Evolutionary conservation across 805 yeast species (phyloP).

Genomic region (Zygosaccharomyces lentus): DNA sequence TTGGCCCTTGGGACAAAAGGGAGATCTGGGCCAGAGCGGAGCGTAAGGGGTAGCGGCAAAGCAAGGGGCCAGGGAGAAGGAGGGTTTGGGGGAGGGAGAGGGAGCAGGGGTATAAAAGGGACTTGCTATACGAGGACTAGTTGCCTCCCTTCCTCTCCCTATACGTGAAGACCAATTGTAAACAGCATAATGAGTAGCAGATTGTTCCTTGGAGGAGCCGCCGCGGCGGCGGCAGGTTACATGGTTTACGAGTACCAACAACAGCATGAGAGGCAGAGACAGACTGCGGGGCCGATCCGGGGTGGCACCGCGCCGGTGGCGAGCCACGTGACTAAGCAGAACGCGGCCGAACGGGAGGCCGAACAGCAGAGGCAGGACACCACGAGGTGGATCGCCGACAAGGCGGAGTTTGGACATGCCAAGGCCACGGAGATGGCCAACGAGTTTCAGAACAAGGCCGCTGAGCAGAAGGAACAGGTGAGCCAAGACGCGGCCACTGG

Average conservation of each 20-base stretch:
- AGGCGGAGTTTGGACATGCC: slow-evolving; percentile 9
- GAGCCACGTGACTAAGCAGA: background rate
- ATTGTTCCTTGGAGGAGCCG: slow-evolving; percentile 27
- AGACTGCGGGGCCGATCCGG: slow-evolving; percentile 11
- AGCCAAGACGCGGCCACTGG: slow-evolving; percentile 10
- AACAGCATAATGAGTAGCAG: slow-evolving; percentile 20
- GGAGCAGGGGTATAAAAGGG: background rate
- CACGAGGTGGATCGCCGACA: slow-evolving; percentile 12
- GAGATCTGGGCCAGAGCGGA: slow-evolving; percentile 2
- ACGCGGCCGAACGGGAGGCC: slow-evolving; percentile 5
- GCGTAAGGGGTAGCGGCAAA: slow-evolving; percentile 8
- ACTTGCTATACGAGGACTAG: background rate
- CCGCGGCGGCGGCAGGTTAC: slow-evolving; percentile 28
- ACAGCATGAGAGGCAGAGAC: slow-evolving; percentile 20
- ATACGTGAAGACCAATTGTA: no score
- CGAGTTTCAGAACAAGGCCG: slow-evolving; percentile 6
- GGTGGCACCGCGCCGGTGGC: slow-evolving; percentile 1
- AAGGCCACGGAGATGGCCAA: slow-evolving; percentile 11
- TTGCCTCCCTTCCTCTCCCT: no score
- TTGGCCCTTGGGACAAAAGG: slow-evolving; percentile 5
- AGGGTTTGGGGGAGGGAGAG: background rate
- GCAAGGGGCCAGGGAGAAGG: background rate
- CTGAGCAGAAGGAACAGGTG: slow-evolving; percentile 7
- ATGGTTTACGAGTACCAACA: slow-evolving; percentile 24
- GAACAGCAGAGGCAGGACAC: slow-evolving; percentile 11